Evolutionary conservation across 1,284 basidiomycete species (phyloP), one percentile per base, ranked within the genome.

Genomic region (Ustilago trichophora): DNA sequence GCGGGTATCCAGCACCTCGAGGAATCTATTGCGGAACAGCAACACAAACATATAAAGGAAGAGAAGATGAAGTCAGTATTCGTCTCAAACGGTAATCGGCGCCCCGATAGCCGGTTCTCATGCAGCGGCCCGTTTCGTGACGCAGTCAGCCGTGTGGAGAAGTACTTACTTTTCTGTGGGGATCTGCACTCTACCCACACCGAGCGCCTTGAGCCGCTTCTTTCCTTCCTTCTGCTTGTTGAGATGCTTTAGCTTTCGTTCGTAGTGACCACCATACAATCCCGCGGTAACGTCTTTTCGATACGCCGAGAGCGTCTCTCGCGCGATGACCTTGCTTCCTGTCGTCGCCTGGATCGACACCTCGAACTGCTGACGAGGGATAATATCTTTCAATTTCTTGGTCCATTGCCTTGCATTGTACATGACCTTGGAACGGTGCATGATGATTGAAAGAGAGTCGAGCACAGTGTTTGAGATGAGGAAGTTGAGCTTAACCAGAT

Each of bases 311-410:
- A 71, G 75, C 72, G 83, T 94, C 81, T 96, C 93, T 43, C 94
- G 87, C 4, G 95, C 92, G 44, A 98, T 87, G 50, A 97, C 87
- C 72, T 90, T 92, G 70, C 87, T 88, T 7, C 93, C 93, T 16
- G 97, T 85, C 2, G 87, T 77, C 18, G 83, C 83, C 45, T 84
- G 83, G 42, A 84, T 82, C 37, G 56, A 74, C 12, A 98, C 89
- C 81, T 98, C 95, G 78, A 95, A 98, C 54, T 95, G 84, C 81
- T 98, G 95, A 40, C 91, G 85, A 15, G 93, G 93, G 31, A 98
- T 72, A 18, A 72, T 69, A 6, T 77, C 75, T 48, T 74, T 78
- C 24, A 80, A 38, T 46, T 74, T 76, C 47, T 74, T 68, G 2
- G 70, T 72, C 77, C 76, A 79, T 31, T 32, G 22, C 10, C 76